Evolutionary conservation across 176 grass and related monocot species (phyloP), one percentile per base, ranked within the genome.

Genomic region (Miscanthus lutarioriparius): DNA sequence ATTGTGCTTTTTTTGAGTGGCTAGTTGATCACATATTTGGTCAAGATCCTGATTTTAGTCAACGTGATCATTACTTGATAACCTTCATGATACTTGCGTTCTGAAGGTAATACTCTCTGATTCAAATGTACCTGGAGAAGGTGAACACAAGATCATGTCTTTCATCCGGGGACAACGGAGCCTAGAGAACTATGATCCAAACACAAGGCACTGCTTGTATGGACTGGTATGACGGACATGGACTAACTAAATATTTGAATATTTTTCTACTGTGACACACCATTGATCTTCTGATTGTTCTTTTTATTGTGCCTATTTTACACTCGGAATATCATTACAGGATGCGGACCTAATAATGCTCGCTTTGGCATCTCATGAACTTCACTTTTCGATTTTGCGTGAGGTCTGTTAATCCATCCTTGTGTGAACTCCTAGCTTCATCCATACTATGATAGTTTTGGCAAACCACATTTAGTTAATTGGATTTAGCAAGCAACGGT

Each of bases 271-370:
- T n/a, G 16, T 13, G n/a, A n/a, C n/a, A n/a, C n/a, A n/a, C n/a
- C 0, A 39, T 12, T 44, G 22, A 71, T 43, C 22, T 71, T 70
- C 10, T 26, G 23, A 40, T 23, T 41, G 5, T 64, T 47, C 3
- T 36, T 1, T 11, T n/a, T 30, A 0, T 14, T 12, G 32, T 1
- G 1, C 9, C 17, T 6, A 11, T 12, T 47, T 67, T 19, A 15
- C 5, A 44, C 9, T 23, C 30, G n/a, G 9, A 72, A 67, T 7
- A 45, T 19, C 58, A 20, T 89, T 87, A 36, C 83, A 98, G 92
- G 95, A 98, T 81, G 92, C 91, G 0, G 91, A 98, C 28, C 81
- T 95, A 5, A 93, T 95, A 59, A 98, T 98, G 92, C 92, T 98
- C 14, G 89, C 92, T 43, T 82, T 98, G 78, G 91, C 95, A 65